Evolutionary conservation across 2,329 filamentous ascomycete genomes (phyloP), one percentile per base, ranked within the genome.

Genomic region (Ophiognomonia clavigignenti-juglandacearum): DNA sequence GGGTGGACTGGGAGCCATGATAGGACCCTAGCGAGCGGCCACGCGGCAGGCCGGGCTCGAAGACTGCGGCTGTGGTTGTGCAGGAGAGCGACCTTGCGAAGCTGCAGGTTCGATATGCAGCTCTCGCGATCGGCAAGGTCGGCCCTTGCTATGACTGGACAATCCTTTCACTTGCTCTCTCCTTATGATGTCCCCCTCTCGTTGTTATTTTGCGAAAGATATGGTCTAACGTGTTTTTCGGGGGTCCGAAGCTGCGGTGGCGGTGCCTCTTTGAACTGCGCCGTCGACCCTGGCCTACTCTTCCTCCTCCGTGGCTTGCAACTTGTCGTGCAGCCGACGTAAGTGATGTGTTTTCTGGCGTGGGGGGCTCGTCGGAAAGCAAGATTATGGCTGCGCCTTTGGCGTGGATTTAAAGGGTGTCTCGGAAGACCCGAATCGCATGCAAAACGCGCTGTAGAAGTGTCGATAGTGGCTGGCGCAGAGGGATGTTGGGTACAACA

Each of bases 1-100:
- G 67, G 77, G 75, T 65, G 76, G 70, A 64, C 72, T 68, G 65
- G 77, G 76, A 68, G 75, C 76, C 77, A 80, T 80, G 65, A 65
- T 73, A 64, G 64, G 61, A 63, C 56, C 65, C 64, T 57, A 65
- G 57, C 56, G 62, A 65, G 56, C 60, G 65, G 67, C 60, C 57
- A 54, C 53, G 56, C 52, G 58, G 53, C 43, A 35, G 40, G 55
- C 54, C 58, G 57, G 56, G 56, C 57, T 59, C 54, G 55, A 61
- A n/a, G n/a, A n/a, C n/a, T n/a, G n/a, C n/a, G 55, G 55, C 54
- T 55, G 55, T 54, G 53, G 55, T 54, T 48, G 43, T 44, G 58
- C 53, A 57, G 56, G 53, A 50, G 52, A 47, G 36, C 45, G 40
- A 46, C 46, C 46, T 39, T 39, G 26, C 31, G 18, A 38, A 29